Base-by-base conservation (phyloP, 2,329 filamentous ascomycete genomes). In the Graphium sp. region DNA sequence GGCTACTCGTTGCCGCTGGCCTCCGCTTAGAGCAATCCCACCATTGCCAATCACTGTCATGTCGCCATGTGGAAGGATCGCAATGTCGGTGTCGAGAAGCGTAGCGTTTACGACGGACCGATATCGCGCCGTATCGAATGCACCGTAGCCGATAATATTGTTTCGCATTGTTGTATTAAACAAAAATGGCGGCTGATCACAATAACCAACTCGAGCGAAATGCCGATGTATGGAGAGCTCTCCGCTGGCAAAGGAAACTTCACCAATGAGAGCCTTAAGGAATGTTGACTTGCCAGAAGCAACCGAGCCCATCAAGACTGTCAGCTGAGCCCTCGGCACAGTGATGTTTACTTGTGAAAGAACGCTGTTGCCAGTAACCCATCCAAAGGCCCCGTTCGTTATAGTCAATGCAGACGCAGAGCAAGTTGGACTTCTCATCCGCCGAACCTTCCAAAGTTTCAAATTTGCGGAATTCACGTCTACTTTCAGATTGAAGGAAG, bases 21-120 rank as follows among this genome's bases (percentile, higher is more conserved):
- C 57, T 2, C 57, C 57, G 8, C 50, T 55, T 1, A 60, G 34
- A 12, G 47, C 49, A n/a, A 58, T 48, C 0, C 55, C 55, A 12
- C 50, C 48, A 25, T 46, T 52, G 5, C 57, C 57, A 24, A 60
- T 39, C 5, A 44, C 42, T 0, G 53, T 55, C 8, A 42, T 28
- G 18, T 57, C 50, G 0, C 54, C 53, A 2, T 45, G 38, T 0
- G 49, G 46, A 0, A 60, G 35, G 0, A 34, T 30, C 1, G 27
- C 29, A 5, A 56, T 33, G 31, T 58, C 54, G 0, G 34, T 24
- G 2, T 33, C 31, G 0, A 58, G 41, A 32, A 47, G 37, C 0
- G 48, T 49, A 0, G 52, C 47, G 1, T 49, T 39, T 0, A 56
- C 33, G 1, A 56, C 45, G 9, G 47, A 42, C 2, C 43, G 32